Base-by-base conservation (phyloP, 108 stramenopile genomes). In the Schizochytrium sp. region DNA sequence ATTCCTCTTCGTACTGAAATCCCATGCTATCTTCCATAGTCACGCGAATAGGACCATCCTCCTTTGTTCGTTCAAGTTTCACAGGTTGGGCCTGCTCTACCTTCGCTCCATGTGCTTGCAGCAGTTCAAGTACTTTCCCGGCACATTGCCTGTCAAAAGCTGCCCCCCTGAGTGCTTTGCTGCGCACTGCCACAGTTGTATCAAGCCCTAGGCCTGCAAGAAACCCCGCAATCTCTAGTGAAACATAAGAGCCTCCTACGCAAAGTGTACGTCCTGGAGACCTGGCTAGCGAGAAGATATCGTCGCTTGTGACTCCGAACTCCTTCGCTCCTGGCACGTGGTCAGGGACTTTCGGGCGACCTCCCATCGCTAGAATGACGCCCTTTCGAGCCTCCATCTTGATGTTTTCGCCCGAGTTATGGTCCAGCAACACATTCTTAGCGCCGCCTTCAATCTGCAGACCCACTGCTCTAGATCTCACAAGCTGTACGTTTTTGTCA, bases 101-200 rank as follows among this genome's bases (percentile, higher is more conserved):
- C 60, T 94, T 91, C 46, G 96, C 95, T 7, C 97, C 97, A 88
- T 96, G 93, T 46, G 93, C 93, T 88, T 92, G 94, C 95, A 98
- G 95, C 92, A 96, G 91, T 8, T 89, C 89, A 10, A 93, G 95
- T 91, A 99, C 96, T 89, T 93, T 92, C 15, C 94, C 96, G 58
- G 96, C 95, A 64, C 95, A 96, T 88, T 99, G 97, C 45, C 96
- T 89, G 94, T 99, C 99, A 93, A 99, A 99, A n/a, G 47, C 76
- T 7, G 10, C 28, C 15, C 88, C 89, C 4, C 94, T 61, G 40
- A 94, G 72, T 40, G 89, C 50, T 15, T 60, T 90, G 10, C 89
- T 90, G 45, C 94, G 92, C 13, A 93, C 90, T 38, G 90, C 88
- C 56, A 94, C 89, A n/a, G 94, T 94, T 4, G 92, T 91, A 8